phyloP scores from a whole-genome alignment of 768 basidiomycete species.

The Psilocybe tampanensis region DNA sequence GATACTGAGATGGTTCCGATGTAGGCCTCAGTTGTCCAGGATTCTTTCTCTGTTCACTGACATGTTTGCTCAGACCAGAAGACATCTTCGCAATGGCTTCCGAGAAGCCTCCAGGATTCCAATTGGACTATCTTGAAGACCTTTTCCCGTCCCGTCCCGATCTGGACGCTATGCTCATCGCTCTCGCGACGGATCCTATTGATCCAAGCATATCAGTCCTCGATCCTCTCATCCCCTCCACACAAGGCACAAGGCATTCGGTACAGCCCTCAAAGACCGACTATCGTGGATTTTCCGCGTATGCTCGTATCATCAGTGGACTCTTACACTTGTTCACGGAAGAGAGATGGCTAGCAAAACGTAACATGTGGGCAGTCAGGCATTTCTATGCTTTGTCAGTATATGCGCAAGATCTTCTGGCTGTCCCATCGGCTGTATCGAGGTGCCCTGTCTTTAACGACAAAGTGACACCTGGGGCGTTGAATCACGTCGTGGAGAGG shows the following conservation, averaged over 20 bases:
- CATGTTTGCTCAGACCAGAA: constrained; percentile 40
- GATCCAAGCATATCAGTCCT: constrained; percentile 61
- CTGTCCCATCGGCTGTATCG: constrained; percentile 45
- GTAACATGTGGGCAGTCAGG: constrained; percentile 66
- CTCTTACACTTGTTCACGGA: constrained; percentile 56
- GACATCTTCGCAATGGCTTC: constrained; percentile 43
- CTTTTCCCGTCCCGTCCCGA: constrained; percentile 52
- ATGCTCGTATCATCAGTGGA: constrained; percentile 63
- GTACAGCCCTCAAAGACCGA: constrained; percentile 35
- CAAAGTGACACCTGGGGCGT: constrained; percentile 31
- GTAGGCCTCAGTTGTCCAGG: constrained; percentile 31
- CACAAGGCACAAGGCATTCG: constrained; percentile 8
- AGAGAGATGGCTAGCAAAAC: constrained; percentile 62
- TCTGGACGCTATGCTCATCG: constrained; percentile 48
- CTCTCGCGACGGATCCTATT: constrained; percentile 46
- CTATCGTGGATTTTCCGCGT: constrained; percentile 55
- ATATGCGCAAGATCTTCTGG: constrained; percentile 63
- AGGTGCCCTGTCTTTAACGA: constrained; percentile 50
- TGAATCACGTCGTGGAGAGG: constrained; percentile 45
- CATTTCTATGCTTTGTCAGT: constrained; percentile 67
- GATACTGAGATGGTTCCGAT: constrained; percentile 38
- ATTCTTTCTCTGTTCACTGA: constrained; percentile 1
- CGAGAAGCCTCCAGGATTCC: constrained; percentile 35
- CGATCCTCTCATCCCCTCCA: constrained; percentile 59
- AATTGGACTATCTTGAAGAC: constrained; percentile 44